These are phyloP conservation scores for Trichoderma oligosporum DNA, from an alignment of 2,329 filamentous ascomycete genomes.

Conservation along the genomic window DNA sequence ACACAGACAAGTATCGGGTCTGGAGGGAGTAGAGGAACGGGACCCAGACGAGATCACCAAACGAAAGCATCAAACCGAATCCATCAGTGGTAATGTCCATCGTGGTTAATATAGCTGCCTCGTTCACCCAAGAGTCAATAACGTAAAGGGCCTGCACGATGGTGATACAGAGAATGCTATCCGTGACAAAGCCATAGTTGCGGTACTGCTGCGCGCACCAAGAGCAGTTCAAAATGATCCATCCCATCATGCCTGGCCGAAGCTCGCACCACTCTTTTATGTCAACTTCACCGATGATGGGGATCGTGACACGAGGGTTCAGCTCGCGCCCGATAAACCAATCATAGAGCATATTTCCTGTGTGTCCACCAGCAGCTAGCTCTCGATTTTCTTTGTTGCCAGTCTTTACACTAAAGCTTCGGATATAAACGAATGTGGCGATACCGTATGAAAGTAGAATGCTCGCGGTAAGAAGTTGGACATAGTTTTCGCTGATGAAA, in stretches of 20 bases:
- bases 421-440: conserved; percentile 74
- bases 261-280: conserved; percentile 89
- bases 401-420: conserved; percentile 77
- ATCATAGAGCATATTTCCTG: conserved; percentile 85
- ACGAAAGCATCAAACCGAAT: conserved; percentile 91
- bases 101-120: conserved; percentile 82
- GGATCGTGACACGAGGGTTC: conserved; percentile 78
- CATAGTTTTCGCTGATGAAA: conserved; percentile 86
- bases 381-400: conserved; percentile 69
- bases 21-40: conserved; percentile 86
- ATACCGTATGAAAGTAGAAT: conserved; percentile 70
- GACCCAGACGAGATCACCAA: conserved; percentile 90
- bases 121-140: conserved; percentile 81
- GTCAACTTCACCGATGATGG: conserved; percentile 79
- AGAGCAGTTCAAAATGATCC: conserved; percentile 79
- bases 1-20: conserved; percentile 75
- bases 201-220: conserved; percentile 87
- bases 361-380: conserved; percentile 75
- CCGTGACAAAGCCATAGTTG: conserved; percentile 75
- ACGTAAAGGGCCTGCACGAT: conserved; percentile 77
- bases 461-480: conserved; percentile 80
- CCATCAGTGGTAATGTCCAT: conserved; percentile 93
- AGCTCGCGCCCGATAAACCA: conserved; percentile 96
- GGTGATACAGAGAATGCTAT: conserved; percentile 78
- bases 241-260: conserved; percentile 86